These are phyloP conservation scores for Stephania yunnanensis DNA, from an alignment of 164 flowering plant species.

Conservation along the genomic window DNA sequence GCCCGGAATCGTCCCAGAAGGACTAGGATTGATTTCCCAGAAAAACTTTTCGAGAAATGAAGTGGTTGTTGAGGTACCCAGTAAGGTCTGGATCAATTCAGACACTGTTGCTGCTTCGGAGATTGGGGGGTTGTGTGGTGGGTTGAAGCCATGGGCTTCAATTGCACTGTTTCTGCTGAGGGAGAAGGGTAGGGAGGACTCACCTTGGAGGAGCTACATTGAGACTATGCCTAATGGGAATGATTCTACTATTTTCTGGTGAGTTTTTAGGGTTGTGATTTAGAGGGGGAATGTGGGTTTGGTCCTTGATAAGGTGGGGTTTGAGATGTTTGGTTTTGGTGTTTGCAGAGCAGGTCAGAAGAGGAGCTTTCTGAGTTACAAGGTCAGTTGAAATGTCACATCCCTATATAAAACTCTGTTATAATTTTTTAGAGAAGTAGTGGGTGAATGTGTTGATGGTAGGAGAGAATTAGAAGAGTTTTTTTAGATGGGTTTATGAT, in stretches of 20 bases:
- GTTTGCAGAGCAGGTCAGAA: constrained; percentile 93
- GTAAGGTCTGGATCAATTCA: constrained; percentile 73
- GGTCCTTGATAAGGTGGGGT: constrained; percentile 16
- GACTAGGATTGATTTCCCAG: constrained; percentile 73
- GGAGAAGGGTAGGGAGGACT: constrained; percentile 56
- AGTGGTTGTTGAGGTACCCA: constrained; percentile 82
- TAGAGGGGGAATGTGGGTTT: background rate
- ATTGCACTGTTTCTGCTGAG: constrained; percentile 77
- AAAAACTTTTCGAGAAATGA: constrained; percentile 57
- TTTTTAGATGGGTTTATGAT: no score
- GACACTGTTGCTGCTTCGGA: constrained; percentile 74
- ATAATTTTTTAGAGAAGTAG: background rate
- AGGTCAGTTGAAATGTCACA: constrained; percentile 37
- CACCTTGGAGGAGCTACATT: constrained; percentile 58
- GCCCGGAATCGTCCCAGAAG: constrained; percentile 64
- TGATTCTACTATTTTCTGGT: constrained; percentile 83
- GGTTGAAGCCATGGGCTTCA: constrained; percentile 84
- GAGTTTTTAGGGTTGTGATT: constrained; percentile 22
- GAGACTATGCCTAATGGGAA: constrained; percentile 62
- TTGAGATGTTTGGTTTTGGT: constrained; percentile 26
- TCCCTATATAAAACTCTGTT: background rate
- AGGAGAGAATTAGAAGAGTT: no score
- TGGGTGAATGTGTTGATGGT: background rate
- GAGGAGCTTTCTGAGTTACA: constrained; percentile 87
- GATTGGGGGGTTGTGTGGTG: constrained; percentile 64